phyloP scores from a whole-genome alignment of 371 early-diverging fungal genomes.

The Batrachochytrium dendrobatidis region DNA sequence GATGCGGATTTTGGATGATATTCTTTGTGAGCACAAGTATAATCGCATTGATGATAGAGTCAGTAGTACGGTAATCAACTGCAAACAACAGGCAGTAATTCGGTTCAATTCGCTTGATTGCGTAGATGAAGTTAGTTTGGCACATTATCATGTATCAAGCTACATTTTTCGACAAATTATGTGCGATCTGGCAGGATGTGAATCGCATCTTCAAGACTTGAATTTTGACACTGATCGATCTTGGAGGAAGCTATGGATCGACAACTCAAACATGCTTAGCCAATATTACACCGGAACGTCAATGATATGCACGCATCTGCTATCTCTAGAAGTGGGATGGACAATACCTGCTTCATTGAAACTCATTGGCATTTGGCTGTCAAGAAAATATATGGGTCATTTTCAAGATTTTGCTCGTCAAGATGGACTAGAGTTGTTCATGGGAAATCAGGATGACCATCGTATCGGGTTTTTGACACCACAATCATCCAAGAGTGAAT shows the following conservation, averaged over 20 bases:
- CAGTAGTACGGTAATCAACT: too few relatives aligned
- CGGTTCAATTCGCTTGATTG: constrained; percentile 23
- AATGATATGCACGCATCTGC: constrained; percentile 11
- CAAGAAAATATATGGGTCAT: constrained; percentile 14
- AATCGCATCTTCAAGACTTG: background rate
- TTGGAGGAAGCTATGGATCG: constrained; percentile 13
- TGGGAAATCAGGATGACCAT: constrained; percentile 8
- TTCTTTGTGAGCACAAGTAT: too few relatives aligned
- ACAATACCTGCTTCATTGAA: too few relatives aligned
- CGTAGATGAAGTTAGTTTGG: constrained; percentile 19
- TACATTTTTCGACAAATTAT: background rate
- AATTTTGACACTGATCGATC: constrained; percentile 10
- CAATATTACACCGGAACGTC: constrained; percentile 11
- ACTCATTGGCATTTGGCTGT: too few relatives aligned
- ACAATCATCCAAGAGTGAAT: too few relatives aligned
- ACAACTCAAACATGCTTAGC: constrained; percentile 16
- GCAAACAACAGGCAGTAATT: constrained; percentile 14
- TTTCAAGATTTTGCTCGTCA: constrained; percentile 15
- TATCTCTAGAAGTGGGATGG: too few relatives aligned
- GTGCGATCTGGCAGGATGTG: background rate
- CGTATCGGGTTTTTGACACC: too few relatives aligned
- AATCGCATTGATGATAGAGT: too few relatives aligned
- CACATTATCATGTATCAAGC: constrained; percentile 14
- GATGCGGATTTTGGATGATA: too few relatives aligned
- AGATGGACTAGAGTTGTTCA: constrained; percentile 16